A percentile compares a stretch with the other conserved stretches of the same genome.
Conservation (phyloP, 805 yeast genomes). For the Cyberlindnera subsufficiens region DNA sequence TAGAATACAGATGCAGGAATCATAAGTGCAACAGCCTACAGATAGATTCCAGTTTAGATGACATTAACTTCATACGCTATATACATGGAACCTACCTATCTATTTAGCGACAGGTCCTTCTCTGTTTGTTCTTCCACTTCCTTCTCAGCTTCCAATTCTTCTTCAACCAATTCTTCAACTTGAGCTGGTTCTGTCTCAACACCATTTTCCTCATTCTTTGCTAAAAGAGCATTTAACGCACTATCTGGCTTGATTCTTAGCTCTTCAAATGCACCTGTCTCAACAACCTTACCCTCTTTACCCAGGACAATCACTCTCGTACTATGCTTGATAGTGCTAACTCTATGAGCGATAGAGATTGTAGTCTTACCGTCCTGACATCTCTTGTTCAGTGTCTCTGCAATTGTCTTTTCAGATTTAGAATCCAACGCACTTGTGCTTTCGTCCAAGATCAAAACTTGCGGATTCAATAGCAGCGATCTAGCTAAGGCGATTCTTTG, state of each 20-base stretch:
- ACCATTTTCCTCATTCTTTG: conserved; percentile 22
- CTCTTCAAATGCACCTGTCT: conserved; percentile 54
- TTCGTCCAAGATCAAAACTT: conserved; percentile 81
- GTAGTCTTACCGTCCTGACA: conserved; percentile 58
- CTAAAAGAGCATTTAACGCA: conserved; percentile 29
- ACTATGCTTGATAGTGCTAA: conserved; percentile 81
- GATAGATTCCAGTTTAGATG: no score
- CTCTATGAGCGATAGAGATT: conserved; percentile 86
- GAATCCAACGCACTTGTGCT: conserved; percentile 94
- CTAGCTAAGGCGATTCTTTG: conserved; percentile 91
- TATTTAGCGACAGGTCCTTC: conserved; percentile 14
- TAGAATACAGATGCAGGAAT: no score
- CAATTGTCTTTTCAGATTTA: conserved; percentile 80
- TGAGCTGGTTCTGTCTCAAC: conserved; percentile 3
- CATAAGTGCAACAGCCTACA: no score
- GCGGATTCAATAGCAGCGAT: conserved; percentile 73
- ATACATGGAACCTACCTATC: conserved; percentile 1
- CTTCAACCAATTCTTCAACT: conserved; percentile 4
- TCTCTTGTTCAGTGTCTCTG: conserved; percentile 58
- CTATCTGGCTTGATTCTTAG: conserved; percentile 37
- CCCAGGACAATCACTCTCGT: conserved; percentile 77
- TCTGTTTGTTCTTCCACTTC: conserved; percentile 4
- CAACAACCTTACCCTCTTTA: conserved; percentile 67
- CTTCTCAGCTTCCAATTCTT: conserved; percentile 5
- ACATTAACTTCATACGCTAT: no score